phyloP scores from a whole-genome alignment of 179 eudicot genomes.

The Spinacia oleracea region DNA sequence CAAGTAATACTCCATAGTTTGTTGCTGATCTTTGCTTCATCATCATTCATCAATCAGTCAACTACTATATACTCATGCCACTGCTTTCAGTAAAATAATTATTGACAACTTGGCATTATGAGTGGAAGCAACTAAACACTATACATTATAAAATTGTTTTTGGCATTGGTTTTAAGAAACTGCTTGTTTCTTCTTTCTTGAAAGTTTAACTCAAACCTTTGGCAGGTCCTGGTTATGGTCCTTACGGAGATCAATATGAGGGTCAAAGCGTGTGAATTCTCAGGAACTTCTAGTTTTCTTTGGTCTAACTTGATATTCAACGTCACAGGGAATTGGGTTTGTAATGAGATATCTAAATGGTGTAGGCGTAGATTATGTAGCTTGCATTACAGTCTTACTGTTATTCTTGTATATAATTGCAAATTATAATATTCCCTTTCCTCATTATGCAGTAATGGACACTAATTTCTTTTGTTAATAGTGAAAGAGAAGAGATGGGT shows the following conservation, averaged over 20 bases:
- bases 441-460: background rate
- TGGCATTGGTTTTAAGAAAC: background rate
- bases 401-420: too few species aligned
- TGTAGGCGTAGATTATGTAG: background rate
- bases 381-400: background rate
- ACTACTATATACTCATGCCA: background rate
- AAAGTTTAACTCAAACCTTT: background rate
- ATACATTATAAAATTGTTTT: background rate
- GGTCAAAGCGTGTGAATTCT: background rate
- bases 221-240: background rate
- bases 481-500: slow-evolving; percentile 98
- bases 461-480: slow-evolving; percentile 22
- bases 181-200: background rate
- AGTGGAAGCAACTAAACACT: background rate
- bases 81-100: background rate
- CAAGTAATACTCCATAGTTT: background rate
- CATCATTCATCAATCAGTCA: too few species aligned
- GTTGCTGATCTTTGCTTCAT: too few species aligned
- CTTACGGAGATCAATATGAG: background rate
- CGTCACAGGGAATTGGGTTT: background rate
- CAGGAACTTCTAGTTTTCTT: background rate
- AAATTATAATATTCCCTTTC: background rate
- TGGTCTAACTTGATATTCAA: background rate
- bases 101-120: background rate
- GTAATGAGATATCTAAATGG: background rate